Evolutionary conservation across 73 alveolate genomes (phyloP).

Genomic region (Uronychia setigera): DNA sequence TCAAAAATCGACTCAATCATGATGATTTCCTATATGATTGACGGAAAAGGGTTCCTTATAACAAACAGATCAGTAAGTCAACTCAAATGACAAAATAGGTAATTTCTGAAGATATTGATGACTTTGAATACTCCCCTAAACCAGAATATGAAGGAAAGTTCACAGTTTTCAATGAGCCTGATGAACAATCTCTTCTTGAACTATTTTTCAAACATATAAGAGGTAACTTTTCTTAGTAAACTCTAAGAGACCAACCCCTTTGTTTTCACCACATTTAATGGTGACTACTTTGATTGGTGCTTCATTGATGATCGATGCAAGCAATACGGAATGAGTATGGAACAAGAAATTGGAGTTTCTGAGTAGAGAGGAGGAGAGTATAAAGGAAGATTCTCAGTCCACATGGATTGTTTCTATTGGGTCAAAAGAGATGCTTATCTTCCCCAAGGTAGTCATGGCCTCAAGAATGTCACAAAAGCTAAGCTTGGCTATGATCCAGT

Average conservation of each 20-base stretch:
- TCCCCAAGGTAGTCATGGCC: constrained; percentile 98
- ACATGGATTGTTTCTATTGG: constrained; percentile 99
- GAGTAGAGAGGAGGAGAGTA: constrained; percentile 82
- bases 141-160: constrained; percentile 94
- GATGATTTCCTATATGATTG: constrained; percentile 98
- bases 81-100: constrained; percentile 30
- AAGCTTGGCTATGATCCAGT: constrained; percentile 99
- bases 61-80: constrained; percentile 73
- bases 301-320: constrained; percentile 84
- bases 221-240: neutral
- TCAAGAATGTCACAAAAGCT: constrained; percentile 98
- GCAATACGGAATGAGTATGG: constrained; percentile 87
- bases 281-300: constrained; percentile 99
- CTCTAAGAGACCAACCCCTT: constrained; percentile 83
- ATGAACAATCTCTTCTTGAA: constrained; percentile 84
- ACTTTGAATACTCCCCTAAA: constrained; percentile 96
- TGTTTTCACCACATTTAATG: constrained; percentile 96
- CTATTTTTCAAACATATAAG: constrained; percentile 87
- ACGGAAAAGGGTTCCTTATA: constrained; percentile 94
- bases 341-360: constrained; percentile 90
- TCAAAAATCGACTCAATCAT: constrained; percentile 90
- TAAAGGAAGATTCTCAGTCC: constrained; percentile 92
- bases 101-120: constrained; percentile 93
- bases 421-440: constrained; percentile 99
- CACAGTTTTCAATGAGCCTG: constrained; percentile 91